Base-by-base conservation (phyloP, 805 yeast species). In the Babjeviella inositovora region DNA sequence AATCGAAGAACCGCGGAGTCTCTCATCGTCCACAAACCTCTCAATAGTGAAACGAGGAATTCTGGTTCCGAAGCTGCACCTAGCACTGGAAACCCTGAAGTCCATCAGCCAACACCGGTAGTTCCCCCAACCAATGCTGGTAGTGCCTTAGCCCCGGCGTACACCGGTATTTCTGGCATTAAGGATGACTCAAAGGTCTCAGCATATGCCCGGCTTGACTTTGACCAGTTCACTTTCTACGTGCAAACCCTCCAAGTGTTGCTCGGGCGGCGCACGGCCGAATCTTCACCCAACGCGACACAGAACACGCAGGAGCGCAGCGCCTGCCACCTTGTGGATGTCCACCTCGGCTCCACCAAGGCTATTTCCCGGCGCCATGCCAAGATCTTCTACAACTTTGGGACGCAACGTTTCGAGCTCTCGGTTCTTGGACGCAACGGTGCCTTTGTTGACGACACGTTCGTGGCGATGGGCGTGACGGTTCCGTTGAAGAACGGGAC, bases 351-450 rank as follows among this genome's bases (percentile, higher is more conserved):
- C 7, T 70, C 80, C 8, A 79, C 85, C 19, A 90, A 90, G 52
- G 93, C 96, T 7, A 82, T 90, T 10, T 82, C 95, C 5, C 56
- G 98, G 41, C 61, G 82, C 28, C 98, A 90, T 47, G 98, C 97
- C 4, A 85, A 81, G 47, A 87, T 90, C 9, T 87, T 85, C 44
- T 90, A 87, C 53, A 90, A 90, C 43, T 90, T 90, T 48, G 97
- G 95, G 4, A 84, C 92, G 4, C 97, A 87, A 43, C 53, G 93
- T 32, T 90, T 90, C 41, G 98, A 90, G 47, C 53, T 90, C 21
- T 73, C 92, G 6, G 84, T 90, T 2, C 57, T 85, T 35, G 98
- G 98, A 11, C 64, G 94, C 35, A 90, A 90, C 45, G 98, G 98
- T 18, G 96, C 96, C 3, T 90, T 90, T 56, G 93, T 90, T 4